These are phyloP conservation scores for cucumber (Cucumis sativus) DNA, from an alignment of 306 rosid genomes.

Conservation along the genomic window Cucumber_9930_V3 NC_026657.2:31335501-31336000, in stretches of 20 bases:
- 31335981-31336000: background rate
- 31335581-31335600: background rate
- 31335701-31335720: slow-evolving; percentile 19
- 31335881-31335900: background rate
- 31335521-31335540: background rate
- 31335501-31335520: background rate
- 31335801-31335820: slow-evolving; percentile 39
- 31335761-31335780: slow-evolving; percentile 52
- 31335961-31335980: background rate
- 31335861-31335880: background rate
- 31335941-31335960: background rate
- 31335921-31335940: background rate
- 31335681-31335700: slow-evolving; percentile 61
- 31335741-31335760: slow-evolving; percentile 40
- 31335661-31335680: slow-evolving; percentile 98
- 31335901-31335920: background rate
- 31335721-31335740: slow-evolving; percentile 30
- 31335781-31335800: slow-evolving; percentile 62
- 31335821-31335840: background rate
- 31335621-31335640: slow-evolving; percentile 59
- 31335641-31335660: slow-evolving; percentile 93
- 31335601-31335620: background rate
- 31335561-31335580: background rate
- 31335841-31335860: background rate
- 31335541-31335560: background rate